Evolutionary conservation across 2,329 filamentous ascomycete species (phyloP), one percentile per base, ranked within the genome.

Genomic region (Nemania serpens): DNA sequence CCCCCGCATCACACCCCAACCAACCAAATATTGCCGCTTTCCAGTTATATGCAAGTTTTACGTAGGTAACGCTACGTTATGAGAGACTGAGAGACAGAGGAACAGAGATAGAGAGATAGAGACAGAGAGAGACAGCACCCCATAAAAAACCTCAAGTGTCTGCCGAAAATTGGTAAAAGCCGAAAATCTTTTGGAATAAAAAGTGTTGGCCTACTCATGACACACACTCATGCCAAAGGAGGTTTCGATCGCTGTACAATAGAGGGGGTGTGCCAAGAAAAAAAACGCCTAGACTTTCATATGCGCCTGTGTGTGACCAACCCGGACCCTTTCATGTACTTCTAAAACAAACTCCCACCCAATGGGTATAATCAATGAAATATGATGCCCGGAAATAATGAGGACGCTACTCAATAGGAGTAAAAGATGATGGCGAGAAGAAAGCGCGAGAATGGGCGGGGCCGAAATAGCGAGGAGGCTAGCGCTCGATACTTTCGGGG

Each of bases 401-500:
- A 60, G 43, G 13, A 55, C 54, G 48, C 51, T 20, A 56, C 58
- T 45, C 17, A 56, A 50, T 49, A 47, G 29, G 36, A 39, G 25
- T 41, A 49, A 43, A 51, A 36, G 2, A 9, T 13, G 4, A 2
- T 6, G 12, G 17, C 5, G 10, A 48, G 6, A 37, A 25, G 7
- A 20, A 50, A 12, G 10, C 37, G 20, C 25, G n/a, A 34, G 20
- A 18, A 53, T 25, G 48, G 18, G 34, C 41, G 20, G 46, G 18
- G 41, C 39, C 18, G 13, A 42, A 37, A 57, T 17, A 9, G 50
- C 6, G 7, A 43, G 39, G 34, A 29, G 4, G 34, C 67, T 75
- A 79, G 59, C 71, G 78, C 75, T 84, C 83, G 66, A 91, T 86
- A 74, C 91, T 93, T 77, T 94, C 88, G 3, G 91, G 91, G 72